Percentiles rank a stretch among this genome's conserved stretches.
phyloP scores from a whole-genome alignment of 2,329 filamentous ascomycete genomes.

The Rhexocercosporidium sp. region DNA sequence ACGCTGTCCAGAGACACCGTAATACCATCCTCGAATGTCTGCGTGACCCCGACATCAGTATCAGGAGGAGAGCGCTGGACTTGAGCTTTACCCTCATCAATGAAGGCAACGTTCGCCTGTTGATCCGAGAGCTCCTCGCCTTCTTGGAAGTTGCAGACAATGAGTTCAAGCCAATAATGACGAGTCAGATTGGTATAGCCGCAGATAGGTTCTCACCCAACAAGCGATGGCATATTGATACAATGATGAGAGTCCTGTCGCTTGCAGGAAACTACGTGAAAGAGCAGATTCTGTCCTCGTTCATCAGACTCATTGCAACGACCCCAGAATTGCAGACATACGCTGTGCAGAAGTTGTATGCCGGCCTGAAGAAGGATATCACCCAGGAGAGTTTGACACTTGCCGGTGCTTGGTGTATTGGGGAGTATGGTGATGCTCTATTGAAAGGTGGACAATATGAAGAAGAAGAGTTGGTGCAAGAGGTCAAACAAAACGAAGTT shows the following conservation, averaged over 20 bases:
- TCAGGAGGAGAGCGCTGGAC: slow-evolving; percentile 91
- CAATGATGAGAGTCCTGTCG: slow-evolving; percentile 91
- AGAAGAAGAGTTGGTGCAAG: slow-evolving; percentile 83
- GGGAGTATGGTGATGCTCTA: slow-evolving; percentile 93
- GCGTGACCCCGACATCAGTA: slow-evolving; percentile 97
- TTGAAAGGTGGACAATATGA: slow-evolving; percentile 89
- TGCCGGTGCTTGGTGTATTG: slow-evolving; percentile 95
- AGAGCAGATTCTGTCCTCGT: slow-evolving; percentile 95
- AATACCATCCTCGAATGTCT: slow-evolving; percentile 98
- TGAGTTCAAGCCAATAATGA: slow-evolving; percentile 99
- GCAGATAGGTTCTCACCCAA: slow-evolving; percentile 95
- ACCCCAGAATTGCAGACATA: slow-evolving; percentile 95
- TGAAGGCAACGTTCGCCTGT: slow-evolving; percentile 90
- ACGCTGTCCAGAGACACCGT: slow-evolving; percentile 93
- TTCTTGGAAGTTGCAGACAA: slow-evolving; percentile 98
- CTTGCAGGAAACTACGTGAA: slow-evolving; percentile 97
- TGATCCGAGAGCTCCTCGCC: slow-evolving; percentile 90
- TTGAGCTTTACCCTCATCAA: slow-evolving; percentile 98
- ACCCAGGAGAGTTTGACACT: slow-evolving; percentile 95
- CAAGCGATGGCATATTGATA: slow-evolving; percentile 98
- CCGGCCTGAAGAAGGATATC: slow-evolving; percentile 91
- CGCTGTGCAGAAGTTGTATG: slow-evolving; percentile 92
- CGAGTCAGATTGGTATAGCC: slow-evolving; percentile 94
- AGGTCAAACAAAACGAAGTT: slow-evolving; percentile 86
- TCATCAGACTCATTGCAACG: slow-evolving; percentile 92